A percentile compares a stretch with the other conserved stretches of the same genome.
Evolutionary conservation across 2,329 filamentous ascomycete genomes (phyloP).

Genomic region (Pezicula rhizophila): DNA sequence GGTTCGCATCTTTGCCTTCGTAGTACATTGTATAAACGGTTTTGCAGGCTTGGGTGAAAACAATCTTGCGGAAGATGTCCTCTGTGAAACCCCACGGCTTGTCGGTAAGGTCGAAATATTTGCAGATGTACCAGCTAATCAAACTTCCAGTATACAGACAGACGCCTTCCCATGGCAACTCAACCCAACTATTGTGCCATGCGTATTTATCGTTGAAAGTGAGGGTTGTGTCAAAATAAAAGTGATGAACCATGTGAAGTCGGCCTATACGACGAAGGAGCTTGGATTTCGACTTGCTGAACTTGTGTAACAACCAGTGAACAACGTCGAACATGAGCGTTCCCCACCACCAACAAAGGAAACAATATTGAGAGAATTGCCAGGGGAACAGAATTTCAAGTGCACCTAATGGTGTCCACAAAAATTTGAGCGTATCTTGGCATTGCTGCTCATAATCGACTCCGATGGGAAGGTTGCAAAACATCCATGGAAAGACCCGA

Average conservation of each 20-base stretch:
- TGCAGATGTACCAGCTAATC: slow-evolving; percentile 4
- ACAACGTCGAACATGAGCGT: slow-evolving; percentile 11
- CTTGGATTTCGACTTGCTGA: slow-evolving; percentile 7
- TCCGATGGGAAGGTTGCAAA: background rate
- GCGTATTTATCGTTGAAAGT: slow-evolving; percentile 12
- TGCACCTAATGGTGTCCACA: background rate
- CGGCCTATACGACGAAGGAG: slow-evolving; percentile 10
- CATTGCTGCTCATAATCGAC: background rate
- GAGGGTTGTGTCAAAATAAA: slow-evolving; percentile 11
- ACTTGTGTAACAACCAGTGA: slow-evolving; percentile 10
- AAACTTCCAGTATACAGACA: slow-evolving; percentile 11
- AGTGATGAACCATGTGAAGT: slow-evolving; percentile 12
- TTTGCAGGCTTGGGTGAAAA: background rate
- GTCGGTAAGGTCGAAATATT: background rate
- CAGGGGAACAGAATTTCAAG: background rate
- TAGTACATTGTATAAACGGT: background rate
- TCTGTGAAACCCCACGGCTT: background rate
- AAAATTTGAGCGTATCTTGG: background rate
- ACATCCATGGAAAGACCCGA: background rate
- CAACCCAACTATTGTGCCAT: slow-evolving; percentile 8
- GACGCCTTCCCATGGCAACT: slow-evolving; percentile 9
- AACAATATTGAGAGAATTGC: background rate
- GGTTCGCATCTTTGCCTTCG: slow-evolving; percentile 12
- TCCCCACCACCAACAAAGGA: background rate
- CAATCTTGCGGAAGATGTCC: background rate